phyloP scores from a whole-genome alignment of 805 yeast species.

The Yarrowia sp. region DNA sequence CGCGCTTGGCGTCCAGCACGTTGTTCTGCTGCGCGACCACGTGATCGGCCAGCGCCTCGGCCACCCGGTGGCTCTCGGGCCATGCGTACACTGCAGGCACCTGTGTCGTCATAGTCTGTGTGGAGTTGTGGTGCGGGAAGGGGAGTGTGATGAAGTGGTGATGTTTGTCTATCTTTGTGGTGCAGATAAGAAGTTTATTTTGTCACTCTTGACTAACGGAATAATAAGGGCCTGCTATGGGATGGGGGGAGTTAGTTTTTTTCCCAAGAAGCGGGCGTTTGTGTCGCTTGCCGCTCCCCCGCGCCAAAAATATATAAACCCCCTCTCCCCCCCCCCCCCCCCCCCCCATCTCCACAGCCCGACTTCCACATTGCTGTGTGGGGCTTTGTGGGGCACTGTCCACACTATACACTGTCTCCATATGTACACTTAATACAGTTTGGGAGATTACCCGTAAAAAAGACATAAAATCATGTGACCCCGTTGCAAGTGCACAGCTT shows the following conservation, averaged over 20 bases:
- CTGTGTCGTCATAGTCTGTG: slow-evolving; percentile 70
- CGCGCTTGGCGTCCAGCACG: slow-evolving; percentile 45
- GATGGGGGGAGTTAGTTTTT: no score
- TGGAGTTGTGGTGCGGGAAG: not conserved
- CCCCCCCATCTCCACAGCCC: not conserved
- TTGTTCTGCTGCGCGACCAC: slow-evolving; percentile 83
- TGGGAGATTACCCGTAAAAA: slow-evolving; percentile 16
- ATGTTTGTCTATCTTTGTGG: slow-evolving; percentile 13
- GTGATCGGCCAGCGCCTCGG: slow-evolving; percentile 96
- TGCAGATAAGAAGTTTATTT: slow-evolving; percentile 23
- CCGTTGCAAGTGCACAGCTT: no score
- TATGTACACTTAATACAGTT: not conserved
- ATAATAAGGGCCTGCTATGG: no score
- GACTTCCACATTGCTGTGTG: no score
- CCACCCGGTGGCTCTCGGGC: slow-evolving; percentile 84
- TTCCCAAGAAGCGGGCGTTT: no score
- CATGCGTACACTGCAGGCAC: slow-evolving; percentile 93
- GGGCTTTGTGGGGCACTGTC: slow-evolving; percentile 13
- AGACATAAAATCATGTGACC: not conserved
- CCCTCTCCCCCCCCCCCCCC: no score
- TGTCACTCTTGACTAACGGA: no score
- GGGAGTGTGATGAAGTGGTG: not conserved
- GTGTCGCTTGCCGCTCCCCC: no score
- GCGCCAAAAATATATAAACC: no score
- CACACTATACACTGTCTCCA: not conserved